Conservation (phyloP, 202 grass and related monocot genomes). For the Setaria viridis region DNA sequence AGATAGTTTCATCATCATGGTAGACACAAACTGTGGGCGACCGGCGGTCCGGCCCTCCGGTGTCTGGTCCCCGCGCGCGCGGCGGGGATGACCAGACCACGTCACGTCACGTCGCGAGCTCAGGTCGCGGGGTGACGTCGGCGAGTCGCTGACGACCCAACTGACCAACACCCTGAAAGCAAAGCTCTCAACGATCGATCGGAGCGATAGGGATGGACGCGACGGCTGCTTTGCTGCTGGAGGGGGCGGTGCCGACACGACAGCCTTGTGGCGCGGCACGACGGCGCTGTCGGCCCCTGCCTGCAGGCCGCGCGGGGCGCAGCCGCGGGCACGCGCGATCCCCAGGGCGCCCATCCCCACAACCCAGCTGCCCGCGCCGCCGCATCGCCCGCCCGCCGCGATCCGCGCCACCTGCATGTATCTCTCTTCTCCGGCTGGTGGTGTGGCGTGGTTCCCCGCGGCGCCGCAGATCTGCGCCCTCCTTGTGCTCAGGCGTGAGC, state of each 20-base stretch:
- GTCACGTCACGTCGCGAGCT: neutral
- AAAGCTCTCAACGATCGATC: neutral
- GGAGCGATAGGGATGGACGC: neutral
- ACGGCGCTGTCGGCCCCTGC: slow-evolving; percentile 32
- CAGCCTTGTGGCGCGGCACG: slow-evolving; percentile 31
- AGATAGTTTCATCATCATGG: neutral
- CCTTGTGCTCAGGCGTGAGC: neutral
- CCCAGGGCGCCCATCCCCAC: slow-evolving; percentile 3
- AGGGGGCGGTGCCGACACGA: neutral
- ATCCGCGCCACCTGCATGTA: neutral
- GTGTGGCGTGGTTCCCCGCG: neutral
- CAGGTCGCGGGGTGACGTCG: slow-evolving; percentile 15
- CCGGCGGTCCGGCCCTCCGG: neutral
- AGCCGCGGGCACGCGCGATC: slow-evolving; percentile 45
- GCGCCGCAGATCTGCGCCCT: neutral
- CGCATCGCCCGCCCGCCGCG: neutral
- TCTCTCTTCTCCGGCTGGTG: no score
- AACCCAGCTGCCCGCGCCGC: neutral
- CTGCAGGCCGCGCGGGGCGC: slow-evolving; percentile 38
- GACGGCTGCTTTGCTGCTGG: slow-evolving; percentile 3
- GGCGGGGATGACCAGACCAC: neutral
- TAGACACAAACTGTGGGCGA: neutral
- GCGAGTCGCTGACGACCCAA: slow-evolving; percentile 21
- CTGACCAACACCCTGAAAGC: no score
- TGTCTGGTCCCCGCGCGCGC: neutral